Percentiles rank a stretch among this genome's conserved stretches.
phyloP scores from a whole-genome alignment of 2,329 filamentous ascomycete species.

The Septoria linicola region DNA sequence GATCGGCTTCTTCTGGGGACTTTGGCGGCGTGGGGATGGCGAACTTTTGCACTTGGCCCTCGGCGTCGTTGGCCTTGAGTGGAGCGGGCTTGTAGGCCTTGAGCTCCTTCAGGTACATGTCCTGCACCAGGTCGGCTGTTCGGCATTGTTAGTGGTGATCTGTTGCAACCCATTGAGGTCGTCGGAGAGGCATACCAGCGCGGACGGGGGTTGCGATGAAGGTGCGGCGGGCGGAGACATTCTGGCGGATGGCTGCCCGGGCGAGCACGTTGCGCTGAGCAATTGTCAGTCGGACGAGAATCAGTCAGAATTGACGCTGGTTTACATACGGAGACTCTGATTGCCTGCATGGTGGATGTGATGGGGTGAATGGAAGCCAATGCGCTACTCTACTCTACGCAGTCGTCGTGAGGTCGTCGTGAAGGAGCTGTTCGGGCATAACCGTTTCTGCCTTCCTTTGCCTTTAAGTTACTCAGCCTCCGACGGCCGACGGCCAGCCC shows the following conservation, averaged over 20 bases:
- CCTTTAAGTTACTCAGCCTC: too few species aligned
- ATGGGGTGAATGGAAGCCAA: constrained; percentile 5
- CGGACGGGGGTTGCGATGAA: constrained; percentile 62
- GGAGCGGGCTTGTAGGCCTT: constrained; percentile 87
- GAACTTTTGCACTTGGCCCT: constrained; percentile 91
- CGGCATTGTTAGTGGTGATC: too few species aligned
- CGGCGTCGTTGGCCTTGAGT: constrained; percentile 81
- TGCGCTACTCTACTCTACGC: too few species aligned
- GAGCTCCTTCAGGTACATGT: constrained; percentile 94
- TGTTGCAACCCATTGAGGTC: too few species aligned
- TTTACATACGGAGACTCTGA: constrained; percentile 60
- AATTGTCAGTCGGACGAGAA: too few species aligned
- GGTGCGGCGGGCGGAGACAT: constrained; percentile 57
- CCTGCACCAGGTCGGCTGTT: constrained; percentile 92
- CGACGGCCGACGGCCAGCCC: too few species aligned
- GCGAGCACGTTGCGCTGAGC: constrained; percentile 60
- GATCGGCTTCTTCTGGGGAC: constrained; percentile 91
- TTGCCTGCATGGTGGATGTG: constrained; percentile 55
- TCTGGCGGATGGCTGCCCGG: constrained; percentile 59
- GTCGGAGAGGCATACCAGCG: constrained; percentile 60
- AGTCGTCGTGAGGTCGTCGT: too few species aligned
- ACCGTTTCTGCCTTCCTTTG: too few species aligned
- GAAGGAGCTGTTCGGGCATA: background rate
- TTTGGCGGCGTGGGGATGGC: constrained; percentile 72
- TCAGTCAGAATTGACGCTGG: too few species aligned